Base-by-base conservation (phyloP, 208 protist species). In the Crithidia fasciculata region DNA sequence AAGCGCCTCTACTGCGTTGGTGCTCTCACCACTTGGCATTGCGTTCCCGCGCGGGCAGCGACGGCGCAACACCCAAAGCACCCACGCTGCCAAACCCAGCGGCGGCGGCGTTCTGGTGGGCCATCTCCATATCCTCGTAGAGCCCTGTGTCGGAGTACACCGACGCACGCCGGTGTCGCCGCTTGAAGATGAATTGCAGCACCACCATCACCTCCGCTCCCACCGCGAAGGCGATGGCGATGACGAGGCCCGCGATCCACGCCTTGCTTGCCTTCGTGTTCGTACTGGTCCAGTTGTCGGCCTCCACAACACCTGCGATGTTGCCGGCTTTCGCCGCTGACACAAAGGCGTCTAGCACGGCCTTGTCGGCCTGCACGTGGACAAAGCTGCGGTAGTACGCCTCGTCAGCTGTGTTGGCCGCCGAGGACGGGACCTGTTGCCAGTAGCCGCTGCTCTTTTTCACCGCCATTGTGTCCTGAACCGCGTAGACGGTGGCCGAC, bases 181-280 rank as follows among this genome's bases (percentile, higher is more conserved):
- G 71, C 44, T 49, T 69, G 56, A 58, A 69, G 16, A 74, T 16
- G 4, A 79, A 44, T 16, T 55, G 65, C 36, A 79, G 16, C 19
- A 64, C 58, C 8, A 74, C 40, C 39, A 69, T 58, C 58, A 49
- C 45, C 45, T 12, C 16, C 37, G 61, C 67, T 2, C 8, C 59
- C 3, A 74, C 53, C 15, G 44, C 37, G 16, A 52, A 57, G 44
- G 47, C 66, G 5, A 54, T 41, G 10, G 59, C 74, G 13, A 73
- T 43, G n/a, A 69, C 67, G 36, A 79, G 18, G 36, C 59, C 74
- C 2, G 52, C 66, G 15, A 73, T 72, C 74, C 74, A 78, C 52
- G 50, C 49, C 15, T 49, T 54, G 39, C 63, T 41, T 28, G 50
- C 37, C 28, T 58, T 41, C 0, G 52, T 64, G 37, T 65, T 71